These are phyloP conservation scores for Saccharomycopsis hybrid DNA, from an alignment of 1,139 yeast species.

Conservation along the genomic window DNA sequence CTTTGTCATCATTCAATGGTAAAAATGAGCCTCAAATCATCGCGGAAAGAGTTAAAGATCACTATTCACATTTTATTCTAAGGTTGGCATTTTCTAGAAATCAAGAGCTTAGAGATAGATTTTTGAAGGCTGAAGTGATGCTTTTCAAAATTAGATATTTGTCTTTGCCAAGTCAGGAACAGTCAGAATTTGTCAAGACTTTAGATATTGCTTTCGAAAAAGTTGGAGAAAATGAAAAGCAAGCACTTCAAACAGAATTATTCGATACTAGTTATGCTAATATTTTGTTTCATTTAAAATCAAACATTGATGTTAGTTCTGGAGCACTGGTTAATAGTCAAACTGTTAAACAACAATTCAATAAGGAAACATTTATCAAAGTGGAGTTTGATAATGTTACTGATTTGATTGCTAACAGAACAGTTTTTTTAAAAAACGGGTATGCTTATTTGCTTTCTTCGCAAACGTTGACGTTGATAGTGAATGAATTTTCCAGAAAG, in stretches of 20 bases:
- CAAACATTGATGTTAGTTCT: slow-evolving; percentile 13
- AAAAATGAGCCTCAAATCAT: slow-evolving; percentile 28
- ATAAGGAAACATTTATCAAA: slow-evolving; percentile 17
- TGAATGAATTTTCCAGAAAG: slow-evolving; percentile 54
- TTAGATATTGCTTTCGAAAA: slow-evolving; percentile 67
- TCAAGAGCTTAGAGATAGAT: slow-evolving; percentile 78
- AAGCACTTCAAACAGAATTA: slow-evolving; percentile 42
- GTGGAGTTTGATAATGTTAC: slow-evolving; percentile 59
- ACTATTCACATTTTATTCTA: slow-evolving; percentile 83
- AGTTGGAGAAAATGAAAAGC: slow-evolving; percentile 58
- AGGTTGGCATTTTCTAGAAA: slow-evolving; percentile 85
- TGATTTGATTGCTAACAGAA: slow-evolving; percentile 64
- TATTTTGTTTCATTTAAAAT: slow-evolving; percentile 18
- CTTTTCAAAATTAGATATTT: slow-evolving; percentile 67
- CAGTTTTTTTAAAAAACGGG: slow-evolving; percentile 61
- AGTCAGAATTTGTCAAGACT: slow-evolving; percentile 56
- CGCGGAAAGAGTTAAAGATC: slow-evolving; percentile 76
- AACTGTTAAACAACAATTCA: slow-evolving; percentile 16
- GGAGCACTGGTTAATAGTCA: slow-evolving; percentile 16
- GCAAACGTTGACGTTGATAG: slow-evolving; percentile 62
- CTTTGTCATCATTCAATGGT: slow-evolving; percentile 39
- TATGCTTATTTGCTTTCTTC: slow-evolving; percentile 80
- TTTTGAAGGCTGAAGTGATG: slow-evolving; percentile 66
- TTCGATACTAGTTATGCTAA: slow-evolving; percentile 36
- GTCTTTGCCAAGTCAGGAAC: slow-evolving; percentile 44